Evolutionary conservation across 208 protist species (phyloP), one percentile per base, ranked within the genome.

Genomic region (Borovskyia barvae): DNA sequence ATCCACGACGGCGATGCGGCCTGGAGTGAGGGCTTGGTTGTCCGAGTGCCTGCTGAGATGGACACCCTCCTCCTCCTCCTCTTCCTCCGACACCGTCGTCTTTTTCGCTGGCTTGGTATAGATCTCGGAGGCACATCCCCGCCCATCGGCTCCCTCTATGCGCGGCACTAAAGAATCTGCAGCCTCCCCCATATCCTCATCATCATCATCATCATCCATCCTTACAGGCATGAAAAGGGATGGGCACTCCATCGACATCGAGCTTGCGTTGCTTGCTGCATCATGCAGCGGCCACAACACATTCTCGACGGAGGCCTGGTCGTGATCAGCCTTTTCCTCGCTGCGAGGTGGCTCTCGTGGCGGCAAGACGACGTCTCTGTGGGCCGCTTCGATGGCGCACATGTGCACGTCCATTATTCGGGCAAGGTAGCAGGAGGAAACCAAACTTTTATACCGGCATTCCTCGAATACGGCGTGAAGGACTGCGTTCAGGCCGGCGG

Each of bases 401-500:
- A 71, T 57, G 29, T 4, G 33, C 7, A 40, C 48, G 28, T 63
- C 55, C 15, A 71, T 17, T 9, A 49, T 6, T 4, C 49, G 46
- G n/a, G 32, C 25, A 11, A 63, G 5, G 36, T 57, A 25, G 26
- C 17, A 24, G 2, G 33, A 35, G 14, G 52, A 24, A 26, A 59
- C 17, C 15, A 63, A 41, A 19, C 39, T 71, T 1, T 54, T 47
- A 22, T 51, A 35, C 14, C 53, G 54, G 32, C 64, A 71, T n/a
- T 57, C 55, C 25, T 53, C 26, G 24, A 62, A 30, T 25, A 71
- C 64, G 9, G 54, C 55, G n/a, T 56, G 45, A 19, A 42, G 40
- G 25, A 26, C 46, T 0, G 64, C 36, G 25, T 71, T 55, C 22
- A 25, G 42, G 30, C 20, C 46, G 11, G 36, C 8, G 37, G 42